phyloP scores from a whole-genome alignment of 2,329 filamentous ascomycete species.

The Fusarium lyarnte region DNA sequence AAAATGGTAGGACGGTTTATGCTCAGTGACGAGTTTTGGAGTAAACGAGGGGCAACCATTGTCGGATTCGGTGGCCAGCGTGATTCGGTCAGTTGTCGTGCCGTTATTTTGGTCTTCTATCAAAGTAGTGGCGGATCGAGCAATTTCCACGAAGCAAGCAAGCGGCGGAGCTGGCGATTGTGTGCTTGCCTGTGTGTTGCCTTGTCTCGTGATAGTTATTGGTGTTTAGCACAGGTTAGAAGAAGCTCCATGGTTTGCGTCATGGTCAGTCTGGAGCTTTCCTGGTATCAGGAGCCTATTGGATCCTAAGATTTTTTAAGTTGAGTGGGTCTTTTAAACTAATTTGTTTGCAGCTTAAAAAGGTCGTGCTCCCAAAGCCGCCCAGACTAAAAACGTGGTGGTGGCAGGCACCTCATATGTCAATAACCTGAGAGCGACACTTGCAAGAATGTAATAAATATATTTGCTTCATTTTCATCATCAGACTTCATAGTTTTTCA shows the following conservation, averaged over 20 bases:
- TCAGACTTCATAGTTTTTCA: not conserved
- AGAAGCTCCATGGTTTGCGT: constrained; percentile 29
- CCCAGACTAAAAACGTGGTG: not conserved
- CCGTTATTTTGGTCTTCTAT: not conserved
- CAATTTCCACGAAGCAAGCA: not conserved
- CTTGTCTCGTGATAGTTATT: constrained; percentile 20
- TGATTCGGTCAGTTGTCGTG: not conserved
- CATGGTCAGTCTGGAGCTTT: constrained; percentile 3
- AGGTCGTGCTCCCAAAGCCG: not conserved
- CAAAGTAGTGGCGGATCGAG: not conserved
- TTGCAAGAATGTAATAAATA: not conserved
- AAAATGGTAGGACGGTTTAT: constrained; percentile 3
- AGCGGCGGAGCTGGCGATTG: not conserved
- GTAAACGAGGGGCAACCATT: constrained; percentile 39
- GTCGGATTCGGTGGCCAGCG: not conserved
- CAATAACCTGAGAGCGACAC: not conserved
- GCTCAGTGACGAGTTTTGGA: constrained; percentile 9
- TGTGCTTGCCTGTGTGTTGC: not conserved
- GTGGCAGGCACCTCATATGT: not conserved
- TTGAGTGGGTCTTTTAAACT: not conserved
- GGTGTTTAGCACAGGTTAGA: not conserved
- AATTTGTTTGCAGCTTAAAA: not conserved
- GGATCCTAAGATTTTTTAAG: not conserved
- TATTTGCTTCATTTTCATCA: not conserved
- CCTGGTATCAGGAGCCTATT: constrained; percentile 2